Evolutionary conservation across 768 basidiomycete genomes (phyloP), one percentile per base, ranked within the genome.

Genomic region (Gloeophyllum trabeum): DNA sequence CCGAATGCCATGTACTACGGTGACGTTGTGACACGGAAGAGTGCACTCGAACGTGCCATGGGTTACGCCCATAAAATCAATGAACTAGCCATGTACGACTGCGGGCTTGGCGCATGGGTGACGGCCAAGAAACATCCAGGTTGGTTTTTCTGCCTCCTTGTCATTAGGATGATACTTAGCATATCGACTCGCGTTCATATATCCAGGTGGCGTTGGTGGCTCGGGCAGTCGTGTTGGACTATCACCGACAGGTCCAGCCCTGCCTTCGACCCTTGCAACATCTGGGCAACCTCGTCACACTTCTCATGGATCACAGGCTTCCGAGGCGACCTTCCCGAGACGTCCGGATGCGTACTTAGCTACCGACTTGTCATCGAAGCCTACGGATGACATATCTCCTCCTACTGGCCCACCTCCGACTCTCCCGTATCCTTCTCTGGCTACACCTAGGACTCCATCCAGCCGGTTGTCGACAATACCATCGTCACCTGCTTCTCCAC

Each of bases 41-140:
- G 68, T 22, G 51, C 81, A 2, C 46, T 74, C 3, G 89, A 91
- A 51, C 71, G 89, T 38, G 84, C 81, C 45, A 54, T 62, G 19
- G 74, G 78, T 26, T 93, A 92, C 51, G 81, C 83, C 20, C 63
- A 67, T 49, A 92, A 90, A 64, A 86, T 92, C 48, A 87, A 88
- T 52, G 86, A 91, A 54, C 58, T 93, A 16, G 75, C 76, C 42
- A 63, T 69, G 46, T 78, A 75, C 52, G 83, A 89, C 51, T 82
- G 81, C 50, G 87, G 89, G 24, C 61, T 92, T 41, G 63, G 64
- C 16, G 77, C 82, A n/a, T 93, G 90, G 90, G 60, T 89, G 20
- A 48, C 62, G 28, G 69, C 73, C 43, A 70, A 70, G 43, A 73
- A 61, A 48, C 60, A 65, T 42, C 69, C 70, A 69, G 71, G 87